Conservation (phyloP, 176 grass and related monocot genomes). For the Eleusine coracana region DNA sequence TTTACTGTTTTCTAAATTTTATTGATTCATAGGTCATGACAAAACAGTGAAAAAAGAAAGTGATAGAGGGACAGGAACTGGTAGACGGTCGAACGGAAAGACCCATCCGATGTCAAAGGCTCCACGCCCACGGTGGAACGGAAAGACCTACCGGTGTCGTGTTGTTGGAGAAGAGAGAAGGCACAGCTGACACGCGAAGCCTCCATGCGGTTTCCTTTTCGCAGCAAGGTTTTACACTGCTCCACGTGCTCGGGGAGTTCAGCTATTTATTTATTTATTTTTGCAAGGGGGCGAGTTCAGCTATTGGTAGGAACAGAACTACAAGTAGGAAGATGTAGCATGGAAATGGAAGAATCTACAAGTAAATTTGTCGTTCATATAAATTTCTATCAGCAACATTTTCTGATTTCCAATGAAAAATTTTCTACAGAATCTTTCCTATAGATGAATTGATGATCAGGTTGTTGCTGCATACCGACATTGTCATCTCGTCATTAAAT, state of each 20-base stretch:
- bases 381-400: background rate
- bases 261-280: background rate
- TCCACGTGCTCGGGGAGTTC: background rate
- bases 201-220: constrained; percentile 1
- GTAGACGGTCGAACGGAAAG: background rate
- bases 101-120: background rate
- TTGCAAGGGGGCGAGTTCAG: background rate
- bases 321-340: background rate
- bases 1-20: background rate
- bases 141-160: background rate
- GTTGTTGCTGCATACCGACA: background rate
- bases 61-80: background rate
- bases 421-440: background rate
- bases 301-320: background rate
- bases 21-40: constrained; percentile 27
- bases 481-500: no score
- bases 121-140: constrained; percentile 13
- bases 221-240: background rate
- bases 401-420: background rate
- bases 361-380: background rate
- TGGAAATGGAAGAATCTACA: background rate
- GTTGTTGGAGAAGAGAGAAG: background rate
- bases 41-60: background rate
- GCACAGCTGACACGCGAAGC: constrained; percentile 6
- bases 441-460: background rate